Base-by-base conservation (phyloP, 176 grass and related monocot genomes). In the Avena insularis region DNA sequence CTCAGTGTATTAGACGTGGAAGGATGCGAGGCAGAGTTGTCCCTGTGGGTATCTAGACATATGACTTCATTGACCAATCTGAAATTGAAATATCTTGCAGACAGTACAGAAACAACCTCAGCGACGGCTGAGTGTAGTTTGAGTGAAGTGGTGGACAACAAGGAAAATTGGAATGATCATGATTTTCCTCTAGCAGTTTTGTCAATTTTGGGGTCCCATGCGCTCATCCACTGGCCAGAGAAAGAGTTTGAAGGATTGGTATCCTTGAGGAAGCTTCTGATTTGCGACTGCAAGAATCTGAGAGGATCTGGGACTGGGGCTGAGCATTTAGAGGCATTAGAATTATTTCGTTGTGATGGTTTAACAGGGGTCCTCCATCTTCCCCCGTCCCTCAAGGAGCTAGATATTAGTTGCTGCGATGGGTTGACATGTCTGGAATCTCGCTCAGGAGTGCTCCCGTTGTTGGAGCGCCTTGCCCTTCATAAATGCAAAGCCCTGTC, bases 401-500 rank as follows among this genome's bases (percentile, higher is more conserved):
- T 71, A 64, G 0, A 21, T 0, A 31, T 54, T 31, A 0, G 0
- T 17, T 0, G 3, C 3, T 71, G 68, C 4, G 2, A 1, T 16
- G n/a, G 14, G 2, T 59, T 79, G 8, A 79, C 9, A 59, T 79
- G 53, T 20, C 31, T 79, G 15, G 54, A 79, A 59, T 79, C 76
- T 2, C 53, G 31, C 33, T 47, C 38, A 0, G 20, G 12, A 4
- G 4, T 33, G 8, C 77, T 62, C 77, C 77, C 35, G 25, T 25
- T 6, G 6, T 9, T 62, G 56, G 36, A 62, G 20, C 0, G 0
- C 10, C 23, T 67, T 14, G 0, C 0, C 0, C 45, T 81, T 33
- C 0, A 0, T 0, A 0, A 1, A 1, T 81, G 60, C 15, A 0
- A 0, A 0, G 67, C 2, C 58, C 71, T 82, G 10, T 7, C 16